These are phyloP conservation scores for Alternaria alternata DNA, from an alignment of 2,329 filamentous ascomycete species.

Conservation along the genomic window DNA sequence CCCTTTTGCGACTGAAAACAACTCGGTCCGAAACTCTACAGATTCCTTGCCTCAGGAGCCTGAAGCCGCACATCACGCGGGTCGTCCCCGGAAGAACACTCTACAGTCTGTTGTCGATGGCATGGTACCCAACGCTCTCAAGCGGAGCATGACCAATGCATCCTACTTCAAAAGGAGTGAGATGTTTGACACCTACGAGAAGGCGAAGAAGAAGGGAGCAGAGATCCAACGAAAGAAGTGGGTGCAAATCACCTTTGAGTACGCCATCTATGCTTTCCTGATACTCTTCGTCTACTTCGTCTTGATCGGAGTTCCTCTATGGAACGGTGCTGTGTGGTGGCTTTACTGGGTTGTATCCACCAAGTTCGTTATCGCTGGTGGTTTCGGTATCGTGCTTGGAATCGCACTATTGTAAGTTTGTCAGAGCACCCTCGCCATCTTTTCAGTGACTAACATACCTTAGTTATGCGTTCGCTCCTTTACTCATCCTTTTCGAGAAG, in stretches of 20 bases:
- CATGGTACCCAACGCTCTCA: conserved; percentile 25
- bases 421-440: conserved; percentile 46
- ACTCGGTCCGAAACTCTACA: conserved; percentile 3
- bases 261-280: conserved; percentile 47
- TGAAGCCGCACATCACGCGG: conserved; percentile 13
- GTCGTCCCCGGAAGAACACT: conserved; percentile 21
- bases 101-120: conserved; percentile 27
- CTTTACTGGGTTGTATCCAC: conserved; percentile 25
- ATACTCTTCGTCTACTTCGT: conserved; percentile 56
- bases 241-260: conserved; percentile 52
- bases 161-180: conserved; percentile 26
- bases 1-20: conserved; percentile 13
- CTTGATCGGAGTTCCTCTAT: conserved; percentile 57
- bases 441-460: conserved; percentile 8
- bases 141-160: conserved; percentile 27
- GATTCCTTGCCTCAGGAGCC: conserved; percentile 14
- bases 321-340: conserved; percentile 51
- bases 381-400: conserved; percentile 52
- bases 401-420: conserved; percentile 24
- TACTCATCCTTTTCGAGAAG: conserved; percentile 46
- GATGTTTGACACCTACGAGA: conserved; percentile 32
- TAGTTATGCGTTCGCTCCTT: conserved; percentile 37
- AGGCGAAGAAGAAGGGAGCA: conserved; percentile 32
- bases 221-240: conserved; percentile 44
- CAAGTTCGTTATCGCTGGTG: conserved; percentile 53